Evolutionary conservation across 2,329 filamentous ascomycete genomes (phyloP).

Genomic region (Sporothrix pallida): DNA sequence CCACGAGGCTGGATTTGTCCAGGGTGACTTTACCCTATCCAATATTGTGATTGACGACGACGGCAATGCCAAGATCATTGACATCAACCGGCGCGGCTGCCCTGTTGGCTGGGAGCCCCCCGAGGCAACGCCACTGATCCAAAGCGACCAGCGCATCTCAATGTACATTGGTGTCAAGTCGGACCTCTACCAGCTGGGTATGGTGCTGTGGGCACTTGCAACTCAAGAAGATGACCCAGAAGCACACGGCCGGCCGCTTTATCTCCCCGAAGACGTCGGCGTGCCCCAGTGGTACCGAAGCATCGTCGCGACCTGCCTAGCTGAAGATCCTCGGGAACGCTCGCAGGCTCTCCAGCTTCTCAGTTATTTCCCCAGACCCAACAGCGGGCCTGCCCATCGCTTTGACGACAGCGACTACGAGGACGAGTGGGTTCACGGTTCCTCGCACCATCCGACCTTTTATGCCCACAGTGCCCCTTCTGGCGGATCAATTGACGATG

Average conservation of each 20-base stretch:
- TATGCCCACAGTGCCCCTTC: constrained; percentile 43
- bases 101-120: constrained; percentile 98
- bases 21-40: constrained; percentile 95
- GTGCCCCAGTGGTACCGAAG: constrained; percentile 81
- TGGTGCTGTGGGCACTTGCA: constrained; percentile 94
- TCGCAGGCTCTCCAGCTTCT: constrained; percentile 76
- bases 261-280: constrained; percentile 61
- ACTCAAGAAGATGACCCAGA: constrained; percentile 91
- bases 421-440: constrained; percentile 37
- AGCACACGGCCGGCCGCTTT: constrained; percentile 72
- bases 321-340: constrained; percentile 72
- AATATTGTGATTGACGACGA: constrained; percentile 92
- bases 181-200: constrained; percentile 92
- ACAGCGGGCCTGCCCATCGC: constrained; percentile 39
- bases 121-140: constrained; percentile 82
- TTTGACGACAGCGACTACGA: constrained; percentile 42
- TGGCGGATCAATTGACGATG: constrained; percentile 50
- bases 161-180: constrained; percentile 99
- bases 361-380: constrained; percentile 64
- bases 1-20: constrained; percentile 94
- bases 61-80: constrained; percentile 93
- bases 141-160: constrained; percentile 85
- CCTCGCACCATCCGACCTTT: constrained; percentile 36
- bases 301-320: constrained; percentile 78
- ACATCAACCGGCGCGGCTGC: constrained; percentile 96